Evolutionary conservation across 805 yeast genomes (phyloP), one percentile per base, ranked within the genome.

Genomic region (Yamadazyma kitorensis): DNA sequence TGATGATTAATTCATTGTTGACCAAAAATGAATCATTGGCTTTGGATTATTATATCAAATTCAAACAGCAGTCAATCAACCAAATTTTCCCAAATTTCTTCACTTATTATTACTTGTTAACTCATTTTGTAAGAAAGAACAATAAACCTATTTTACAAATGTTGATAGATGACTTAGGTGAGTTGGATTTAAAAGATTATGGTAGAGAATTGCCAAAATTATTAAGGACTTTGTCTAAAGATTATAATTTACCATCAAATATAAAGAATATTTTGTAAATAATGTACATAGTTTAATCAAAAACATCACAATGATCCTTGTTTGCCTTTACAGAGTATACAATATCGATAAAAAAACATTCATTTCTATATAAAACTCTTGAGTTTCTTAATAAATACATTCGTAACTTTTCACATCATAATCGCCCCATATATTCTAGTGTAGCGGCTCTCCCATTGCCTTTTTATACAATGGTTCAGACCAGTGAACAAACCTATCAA

Each of bases 381-480:
- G n/a, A n/a, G n/a, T n/a, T n/a, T n/a, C n/a, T n/a, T n/a, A n/a
- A n/a, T n/a, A n/a, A n/a, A n/a, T n/a, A n/a, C n/a, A n/a, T n/a
- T n/a, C n/a, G n/a, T n/a, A n/a, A n/a, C n/a, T n/a, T n/a, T n/a
- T n/a, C n/a, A n/a, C n/a, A n/a, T n/a, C n/a, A n/a, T n/a, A n/a
- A n/a, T n/a, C n/a, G n/a, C n/a, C n/a, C n/a, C n/a, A n/a, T n/a
- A n/a, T n/a, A n/a, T n/a, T n/a, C n/a, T n/a, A n/a, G n/a, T n/a
- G n/a, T n/a, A n/a, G n/a, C n/a, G n/a, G n/a, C n/a, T 35, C 69
- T 6, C 87, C 88, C 77, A 85, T 66, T 11, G 94, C 94, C 53
- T 78, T 70, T 44, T 74, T 70, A 78, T 84, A 76, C 27, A 75
- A 54, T 9, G 88, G 87, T 32, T 70, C 67, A 31, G 79, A 63